Conservation (phyloP, 352 stramenopile genomes). For the Phytophthora cryptogea region DNA sequence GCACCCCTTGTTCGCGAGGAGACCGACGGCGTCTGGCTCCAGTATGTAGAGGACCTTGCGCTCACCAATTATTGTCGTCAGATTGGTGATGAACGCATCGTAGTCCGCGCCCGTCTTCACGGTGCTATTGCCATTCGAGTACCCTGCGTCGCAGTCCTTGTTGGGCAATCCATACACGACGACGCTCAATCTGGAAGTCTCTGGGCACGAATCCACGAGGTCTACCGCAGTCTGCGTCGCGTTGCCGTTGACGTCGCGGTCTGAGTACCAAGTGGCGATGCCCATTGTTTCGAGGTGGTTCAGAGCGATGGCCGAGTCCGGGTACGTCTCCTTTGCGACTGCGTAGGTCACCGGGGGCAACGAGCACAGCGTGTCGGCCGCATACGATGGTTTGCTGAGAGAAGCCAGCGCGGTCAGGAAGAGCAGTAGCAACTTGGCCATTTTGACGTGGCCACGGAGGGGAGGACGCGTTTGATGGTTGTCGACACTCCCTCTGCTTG, state of each 20-base stretch:
- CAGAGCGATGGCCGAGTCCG: conserved; percentile 56
- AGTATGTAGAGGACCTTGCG: conserved; percentile 76
- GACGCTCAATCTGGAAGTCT: conserved; percentile 50
- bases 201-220: conserved; percentile 40
- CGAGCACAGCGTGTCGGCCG: conserved; percentile 53
- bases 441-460: conserved; percentile 6
- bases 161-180: conserved; percentile 79
- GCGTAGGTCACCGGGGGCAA: conserved; percentile 49
- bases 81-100: conserved; percentile 47
- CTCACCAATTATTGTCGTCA: conserved; percentile 44
- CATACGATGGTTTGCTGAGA: neutral
- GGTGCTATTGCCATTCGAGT: conserved; percentile 40
- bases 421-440: conserved; percentile 11
- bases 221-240: conserved; percentile 34
- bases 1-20: conserved; percentile 43
- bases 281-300: conserved; percentile 51
- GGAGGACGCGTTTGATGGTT: conserved; percentile 3
- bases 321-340: conserved; percentile 44
- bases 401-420: conserved; percentile 12
- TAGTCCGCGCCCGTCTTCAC: conserved; percentile 55
- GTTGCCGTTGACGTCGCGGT: conserved; percentile 45
- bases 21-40: conserved; percentile 65
- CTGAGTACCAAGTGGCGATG: conserved; percentile 76
- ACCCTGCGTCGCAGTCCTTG: conserved; percentile 72
- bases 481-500: conserved; percentile 23